Evolutionary conservation across 73 alveolate species (phyloP).

Genomic region (Blepharisma japonicum): DNA sequence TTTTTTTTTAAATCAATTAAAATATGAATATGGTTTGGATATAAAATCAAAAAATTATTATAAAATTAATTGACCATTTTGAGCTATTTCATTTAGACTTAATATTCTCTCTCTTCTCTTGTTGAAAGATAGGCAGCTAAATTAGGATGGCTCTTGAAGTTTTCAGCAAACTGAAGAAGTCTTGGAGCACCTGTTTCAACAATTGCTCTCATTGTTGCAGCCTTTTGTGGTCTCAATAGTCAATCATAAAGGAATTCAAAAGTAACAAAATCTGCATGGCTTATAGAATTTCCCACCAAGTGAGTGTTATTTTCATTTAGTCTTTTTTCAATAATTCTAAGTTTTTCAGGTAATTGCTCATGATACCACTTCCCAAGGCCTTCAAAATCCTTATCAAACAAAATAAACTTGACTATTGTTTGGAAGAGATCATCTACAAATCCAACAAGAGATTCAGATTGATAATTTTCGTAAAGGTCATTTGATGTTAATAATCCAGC

Average conservation of each 20-base stretch:
- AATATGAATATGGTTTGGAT: no score
- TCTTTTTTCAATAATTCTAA: not conserved
- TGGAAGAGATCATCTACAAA: no score
- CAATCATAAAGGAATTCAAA: not conserved
- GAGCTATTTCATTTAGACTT: not conserved
- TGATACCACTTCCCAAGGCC: not conserved
- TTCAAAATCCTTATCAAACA: not conserved
- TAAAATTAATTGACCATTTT: no score
- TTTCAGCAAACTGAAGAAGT: not conserved
- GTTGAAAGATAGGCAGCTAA: not conserved
- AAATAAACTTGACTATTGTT: no score
- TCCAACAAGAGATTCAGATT: no score
- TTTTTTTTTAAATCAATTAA: no score
- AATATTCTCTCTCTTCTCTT: conserved; percentile 6
- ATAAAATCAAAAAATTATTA: no score
- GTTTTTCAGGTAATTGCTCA: not conserved
- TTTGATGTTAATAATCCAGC: no score
- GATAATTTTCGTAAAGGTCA: no score
- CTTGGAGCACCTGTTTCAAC: not conserved
- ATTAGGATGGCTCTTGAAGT: not conserved
- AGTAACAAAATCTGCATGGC: not conserved
- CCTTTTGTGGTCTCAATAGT: conserved; percentile 4
- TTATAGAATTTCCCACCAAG: conserved; percentile 10
- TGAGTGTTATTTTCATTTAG: not conserved
- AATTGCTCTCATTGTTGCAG: not conserved